Percentiles rank a stretch among this genome's conserved stretches.
Conservation (phyloP, 345 rosid species). For the Lepidium aucheri region DNA sequence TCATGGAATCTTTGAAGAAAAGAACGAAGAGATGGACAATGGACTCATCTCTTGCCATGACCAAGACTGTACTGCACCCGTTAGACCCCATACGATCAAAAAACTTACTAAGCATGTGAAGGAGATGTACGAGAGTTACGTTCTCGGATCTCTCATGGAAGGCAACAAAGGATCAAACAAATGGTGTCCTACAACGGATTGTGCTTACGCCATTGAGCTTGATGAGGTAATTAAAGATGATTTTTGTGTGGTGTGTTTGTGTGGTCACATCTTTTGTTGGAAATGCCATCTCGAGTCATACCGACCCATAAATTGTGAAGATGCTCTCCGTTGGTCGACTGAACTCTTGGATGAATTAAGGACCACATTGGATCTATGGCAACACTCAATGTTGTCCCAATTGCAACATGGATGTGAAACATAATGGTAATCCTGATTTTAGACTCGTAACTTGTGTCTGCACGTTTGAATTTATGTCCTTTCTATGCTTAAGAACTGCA, state of each 20-base stretch:
- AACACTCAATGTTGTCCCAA: slow-evolving; percentile 6
- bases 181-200: slow-evolving; percentile 23
- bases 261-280: slow-evolving; percentile 19
- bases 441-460: not conserved
- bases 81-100: slow-evolving; percentile 9
- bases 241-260: slow-evolving; percentile 5
- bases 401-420: not conserved
- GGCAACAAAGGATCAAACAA: not conserved
- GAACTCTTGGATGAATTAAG: not conserved
- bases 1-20: not conserved
- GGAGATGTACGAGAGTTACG: slow-evolving; percentile 2
- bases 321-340: slow-evolving; percentile 7
- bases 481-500: too few relatives aligned
- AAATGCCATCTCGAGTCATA: slow-evolving; percentile 6
- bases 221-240: not conserved
- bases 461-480: too few relatives aligned
- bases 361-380: not conserved
- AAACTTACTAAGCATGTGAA: not conserved
- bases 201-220: slow-evolving; percentile 3
- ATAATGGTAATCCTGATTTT: not conserved
- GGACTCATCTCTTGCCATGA: not conserved
- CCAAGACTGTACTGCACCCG: not conserved
- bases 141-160: not conserved
- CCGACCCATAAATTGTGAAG: slow-evolving; percentile 9
- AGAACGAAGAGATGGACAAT: not conserved